Evolutionary conservation across 805 yeast species (phyloP), one percentile per base, ranked within the genome.

Genomic region (Yamadazyma akitaensis): DNA sequence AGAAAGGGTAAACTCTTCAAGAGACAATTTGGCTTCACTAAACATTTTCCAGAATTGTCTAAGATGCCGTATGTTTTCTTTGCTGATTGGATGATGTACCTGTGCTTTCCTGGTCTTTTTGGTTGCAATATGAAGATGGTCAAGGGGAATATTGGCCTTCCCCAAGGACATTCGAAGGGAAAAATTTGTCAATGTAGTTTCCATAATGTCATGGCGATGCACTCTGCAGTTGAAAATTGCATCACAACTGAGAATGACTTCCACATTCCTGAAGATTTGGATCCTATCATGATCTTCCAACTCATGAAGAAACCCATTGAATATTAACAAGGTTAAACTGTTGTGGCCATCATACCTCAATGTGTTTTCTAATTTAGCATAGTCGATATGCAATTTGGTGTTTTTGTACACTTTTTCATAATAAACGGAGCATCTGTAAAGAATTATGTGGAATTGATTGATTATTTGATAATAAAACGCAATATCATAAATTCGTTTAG

Each of bases 1-100:
- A 9, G 56, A 28, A 35, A 62, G 21, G n/a, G 51, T 48, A 33
- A 62, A 53, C 31, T 67, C 67, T 42, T 65, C 70, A 11, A 66
- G 34, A 5, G 54, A 50, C 19, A 63, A 33, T 19, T 57, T 48
- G 53, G 19, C 53, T 41, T 40, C 51, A 18, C 37, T 43, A 18
- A 57, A 42, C 1, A 46, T 43, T 12, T 41, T 39, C 51, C 53
- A 46, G 25, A 54, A 42, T 16, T 44, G 40, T 33, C 48, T 40
- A 8, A 50, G 16, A 3, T 41, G 7, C 14, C 36, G 17, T 3
- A 52, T 40, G 2, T 24, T n/a, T 4, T 38, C 30, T 18, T 42
- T 48, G 10, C 48, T 44, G 5, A 52, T 36, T 2, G 56, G 56
- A 30, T 52, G 56, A 25, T 16, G 26, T 13, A 21, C 24, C 13